Evolutionary conservation across 768 basidiomycete species (phyloP).

Genomic region (Leccinum broughii): DNA sequence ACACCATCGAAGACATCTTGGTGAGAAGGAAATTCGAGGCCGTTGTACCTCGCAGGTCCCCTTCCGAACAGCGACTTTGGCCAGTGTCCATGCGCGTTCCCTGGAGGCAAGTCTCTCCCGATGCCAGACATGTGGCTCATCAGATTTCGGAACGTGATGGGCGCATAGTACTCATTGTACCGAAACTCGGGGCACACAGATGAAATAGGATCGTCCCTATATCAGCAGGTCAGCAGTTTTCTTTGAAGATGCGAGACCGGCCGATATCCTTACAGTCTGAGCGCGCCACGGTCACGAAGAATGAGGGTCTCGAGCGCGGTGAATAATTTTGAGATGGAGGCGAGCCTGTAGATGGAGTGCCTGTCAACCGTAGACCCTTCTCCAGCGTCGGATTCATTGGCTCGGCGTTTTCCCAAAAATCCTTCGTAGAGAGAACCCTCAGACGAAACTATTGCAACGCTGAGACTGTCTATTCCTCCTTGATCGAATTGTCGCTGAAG

Average conservation of each 20-base stretch:
- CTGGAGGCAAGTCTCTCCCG: conserved; percentile 39
- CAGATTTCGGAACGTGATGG: conserved; percentile 42
- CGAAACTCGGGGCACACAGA: conserved; percentile 24
- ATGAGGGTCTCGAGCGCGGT: conserved; percentile 49
- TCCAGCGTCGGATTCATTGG: conserved; percentile 41
- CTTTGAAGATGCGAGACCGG: not conserved
- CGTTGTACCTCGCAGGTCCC: conserved; percentile 32
- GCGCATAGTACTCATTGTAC: conserved; percentile 24
- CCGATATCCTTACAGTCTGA: conserved; percentile 36
- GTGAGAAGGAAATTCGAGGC: conserved; percentile 33
- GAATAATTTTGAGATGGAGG: conserved; percentile 54
- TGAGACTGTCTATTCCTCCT: conserved; percentile 49
- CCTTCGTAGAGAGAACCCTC: conserved; percentile 45
- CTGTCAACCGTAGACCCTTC: conserved; percentile 33
- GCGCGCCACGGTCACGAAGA: conserved; percentile 44
- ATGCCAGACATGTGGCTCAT: conserved; percentile 41
- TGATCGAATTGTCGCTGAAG: conserved; percentile 23
- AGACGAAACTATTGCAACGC: conserved; percentile 49
- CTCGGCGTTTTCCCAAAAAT: conserved; percentile 43
- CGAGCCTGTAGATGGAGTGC: conserved; percentile 52
- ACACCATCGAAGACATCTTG: conserved; percentile 38
- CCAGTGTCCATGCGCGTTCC: conserved; percentile 38
- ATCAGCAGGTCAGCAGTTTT: not conserved
- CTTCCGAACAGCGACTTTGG: conserved; percentile 34
- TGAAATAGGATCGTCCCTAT: conserved; percentile 51